Evolutionary conservation across 768 basidiomycete species (phyloP).

Genomic region (Pisolithus tinctorius): DNA sequence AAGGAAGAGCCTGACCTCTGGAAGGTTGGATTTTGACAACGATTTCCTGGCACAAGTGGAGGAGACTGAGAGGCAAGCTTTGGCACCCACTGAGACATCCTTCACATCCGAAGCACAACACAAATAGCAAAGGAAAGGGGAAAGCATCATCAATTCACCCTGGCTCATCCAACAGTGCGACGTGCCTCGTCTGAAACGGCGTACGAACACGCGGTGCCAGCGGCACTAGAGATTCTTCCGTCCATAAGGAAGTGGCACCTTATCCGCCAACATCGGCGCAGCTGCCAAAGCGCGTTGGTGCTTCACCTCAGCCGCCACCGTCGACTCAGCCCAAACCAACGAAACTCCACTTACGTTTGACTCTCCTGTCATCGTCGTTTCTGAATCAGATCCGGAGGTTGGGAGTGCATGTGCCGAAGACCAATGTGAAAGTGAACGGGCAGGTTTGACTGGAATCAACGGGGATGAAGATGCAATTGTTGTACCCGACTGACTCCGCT

Average conservation of each 20-base stretch:
- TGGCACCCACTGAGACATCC: neutral
- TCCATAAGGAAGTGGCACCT: conserved; percentile 9
- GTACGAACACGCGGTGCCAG: conserved; percentile 9
- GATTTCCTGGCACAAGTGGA: conserved; percentile 34
- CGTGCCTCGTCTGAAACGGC: conserved; percentile 7
- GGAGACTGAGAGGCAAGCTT: conserved; percentile 17
- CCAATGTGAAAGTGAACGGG: no score
- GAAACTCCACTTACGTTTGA: neutral
- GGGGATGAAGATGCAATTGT: neutral
- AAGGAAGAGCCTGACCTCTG: conserved; percentile 6
- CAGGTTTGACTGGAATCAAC: no score
- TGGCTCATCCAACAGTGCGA: neutral
- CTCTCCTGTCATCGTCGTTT: neutral
- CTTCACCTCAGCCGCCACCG: neutral
- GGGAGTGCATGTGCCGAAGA: neutral
- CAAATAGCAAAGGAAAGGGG: conserved; percentile 18
- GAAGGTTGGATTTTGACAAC: conserved; percentile 29
- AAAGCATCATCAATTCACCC: conserved; percentile 5
- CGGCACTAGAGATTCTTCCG: conserved; percentile 9
- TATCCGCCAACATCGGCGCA: conserved; percentile 4
- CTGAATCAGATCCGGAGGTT: neutral
- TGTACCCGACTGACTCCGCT: neutral
- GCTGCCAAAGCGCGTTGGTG: neutral
- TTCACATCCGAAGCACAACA: neutral
- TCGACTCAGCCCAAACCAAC: conserved; percentile 9